These are phyloP conservation scores for Ascodesmis nigricans DNA, from an alignment of 495 filamentous ascomycete genomes.

Conservation along the genomic window DNA sequence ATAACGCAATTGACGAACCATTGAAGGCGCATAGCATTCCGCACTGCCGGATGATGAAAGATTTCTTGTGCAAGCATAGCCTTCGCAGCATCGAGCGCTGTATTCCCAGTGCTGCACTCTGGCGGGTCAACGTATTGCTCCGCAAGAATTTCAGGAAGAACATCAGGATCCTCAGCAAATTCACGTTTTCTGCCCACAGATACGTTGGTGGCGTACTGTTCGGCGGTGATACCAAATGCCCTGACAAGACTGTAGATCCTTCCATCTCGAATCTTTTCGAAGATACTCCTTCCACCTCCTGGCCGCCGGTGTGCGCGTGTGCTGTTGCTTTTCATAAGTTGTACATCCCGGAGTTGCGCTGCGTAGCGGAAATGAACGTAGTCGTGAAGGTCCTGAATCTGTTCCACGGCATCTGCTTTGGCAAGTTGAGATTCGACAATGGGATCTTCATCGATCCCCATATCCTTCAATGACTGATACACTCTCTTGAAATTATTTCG, in stretches of 20 bases:
- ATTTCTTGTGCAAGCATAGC: constrained; percentile 83
- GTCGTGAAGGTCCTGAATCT: constrained; percentile 87
- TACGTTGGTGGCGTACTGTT: constrained; percentile 66
- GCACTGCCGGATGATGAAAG: constrained; percentile 67
- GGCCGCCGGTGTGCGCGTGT: constrained; percentile 44
- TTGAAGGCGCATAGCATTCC: constrained; percentile 56
- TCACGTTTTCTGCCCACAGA: constrained; percentile 52
- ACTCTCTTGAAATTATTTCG: constrained; percentile 57
- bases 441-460: constrained; percentile 9
- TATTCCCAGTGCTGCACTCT: constrained; percentile 54
- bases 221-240: constrained; percentile 74
- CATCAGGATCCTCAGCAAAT: constrained; percentile 59
- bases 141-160: constrained; percentile 65
- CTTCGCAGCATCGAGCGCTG: constrained; percentile 56
- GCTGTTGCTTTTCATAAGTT: constrained; percentile 32
- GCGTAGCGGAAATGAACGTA: constrained; percentile 92
- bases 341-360: constrained; percentile 52
- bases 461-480: constrained; percentile 43
- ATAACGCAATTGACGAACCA: constrained; percentile 67
- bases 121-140: constrained; percentile 43
- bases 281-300: constrained; percentile 48
- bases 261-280: constrained; percentile 59
- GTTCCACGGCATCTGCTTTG: constrained; percentile 60
- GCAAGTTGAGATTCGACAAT: constrained; percentile 56
- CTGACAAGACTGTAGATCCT: constrained; percentile 63